Evolutionary conservation across 108 stramenopile genomes (phyloP), one percentile per base, ranked within the genome.

Genomic region (Nitzschia sp.): DNA sequence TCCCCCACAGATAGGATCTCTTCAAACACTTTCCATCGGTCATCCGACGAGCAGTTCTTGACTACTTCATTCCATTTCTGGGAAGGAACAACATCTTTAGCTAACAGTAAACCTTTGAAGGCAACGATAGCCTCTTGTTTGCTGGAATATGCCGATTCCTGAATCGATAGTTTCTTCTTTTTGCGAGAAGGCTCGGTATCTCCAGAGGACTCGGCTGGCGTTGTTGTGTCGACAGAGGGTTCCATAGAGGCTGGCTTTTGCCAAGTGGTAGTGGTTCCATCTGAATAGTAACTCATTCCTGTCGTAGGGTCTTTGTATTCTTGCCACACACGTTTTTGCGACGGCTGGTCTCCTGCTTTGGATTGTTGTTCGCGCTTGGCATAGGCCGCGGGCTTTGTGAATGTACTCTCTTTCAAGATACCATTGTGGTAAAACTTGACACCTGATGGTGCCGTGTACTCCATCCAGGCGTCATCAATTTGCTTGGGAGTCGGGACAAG

Each of bases 201-300:
- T 38, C 15, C 51, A 1, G 41, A 20, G 41, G 37, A n/a, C 43
- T 62, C 70, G 12, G 29, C 65, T 39, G 54, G n/a, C 51, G 42
- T 34, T 52, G 40, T 41, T 6, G 60, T 67, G 34, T 73, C 34
- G 42, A 57, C 53, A 25, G 42, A 7, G 3, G 57, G 34, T 2
- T 73, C 53, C 29, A 88, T 75, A 38, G 67, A 81, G 41, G 69
- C 57, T 25, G 92, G 92, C 40, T 85, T 81, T 42, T 78, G 86
- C 92, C 92, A 93, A 14, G 86, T 89, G 3, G 89, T 87, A 24
- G 77, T 80, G 7, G 80, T 74, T 22, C 92, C 92, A 79, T 93
- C 74, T 15, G 86, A 89, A 72, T 93, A 93, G 56, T 90, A 93
- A 17, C 75, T 84, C 59, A 82, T 90, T 26, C 89, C 89, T 2